Evolutionary conservation across 192 early-diverging fungal species (phyloP).

Genomic region (Phlyctochytrium bullatum): DNA sequence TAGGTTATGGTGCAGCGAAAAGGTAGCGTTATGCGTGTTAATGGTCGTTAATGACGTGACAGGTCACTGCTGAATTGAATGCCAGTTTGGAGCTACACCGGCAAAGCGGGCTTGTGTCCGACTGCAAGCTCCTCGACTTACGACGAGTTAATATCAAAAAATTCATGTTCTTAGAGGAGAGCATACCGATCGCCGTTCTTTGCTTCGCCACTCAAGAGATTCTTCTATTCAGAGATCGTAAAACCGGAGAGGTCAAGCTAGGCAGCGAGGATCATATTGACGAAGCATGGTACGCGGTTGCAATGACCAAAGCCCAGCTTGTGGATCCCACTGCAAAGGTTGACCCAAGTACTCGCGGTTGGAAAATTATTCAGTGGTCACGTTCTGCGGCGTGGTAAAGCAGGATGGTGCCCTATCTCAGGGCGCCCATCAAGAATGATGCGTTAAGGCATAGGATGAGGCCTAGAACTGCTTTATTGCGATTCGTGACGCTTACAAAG

Average conservation of each 20-base stretch:
- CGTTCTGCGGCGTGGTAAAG: too few relatives aligned
- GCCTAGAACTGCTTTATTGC: too few relatives aligned
- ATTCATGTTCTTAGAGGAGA: slow-evolving; percentile 87
- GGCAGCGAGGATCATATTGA: slow-evolving; percentile 86
- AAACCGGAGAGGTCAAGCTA: slow-evolving; percentile 74
- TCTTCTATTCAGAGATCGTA: slow-evolving; percentile 86
- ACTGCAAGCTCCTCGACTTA: slow-evolving; percentile 92
- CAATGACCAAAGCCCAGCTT: slow-evolving; percentile 77
- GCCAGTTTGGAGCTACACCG: slow-evolving; percentile 80
- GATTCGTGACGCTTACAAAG: too few relatives aligned
- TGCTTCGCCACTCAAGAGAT: slow-evolving; percentile 94
- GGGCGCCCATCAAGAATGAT: too few relatives aligned
- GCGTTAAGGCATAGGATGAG: too few relatives aligned
- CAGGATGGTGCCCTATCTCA: too few relatives aligned
- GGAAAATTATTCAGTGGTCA: slow-evolving; percentile 80
- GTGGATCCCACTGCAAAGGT: slow-evolving; percentile 67
- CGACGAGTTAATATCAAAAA: slow-evolving; percentile 86
- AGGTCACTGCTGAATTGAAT: slow-evolving; percentile 60
- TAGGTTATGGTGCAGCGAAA: slow-evolving; percentile 93
- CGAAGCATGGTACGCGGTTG: slow-evolving; percentile 80
- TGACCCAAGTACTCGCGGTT: slow-evolving; percentile 84
- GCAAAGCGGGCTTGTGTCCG: slow-evolving; percentile 84
- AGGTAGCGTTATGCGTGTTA: slow-evolving; percentile 40
- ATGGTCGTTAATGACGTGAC: slow-evolving; percentile 16
- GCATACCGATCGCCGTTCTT: slow-evolving; percentile 80